phyloP scores from a whole-genome alignment of 2,329 filamentous ascomycete genomes.

The Fusarium nygamai region DNA sequence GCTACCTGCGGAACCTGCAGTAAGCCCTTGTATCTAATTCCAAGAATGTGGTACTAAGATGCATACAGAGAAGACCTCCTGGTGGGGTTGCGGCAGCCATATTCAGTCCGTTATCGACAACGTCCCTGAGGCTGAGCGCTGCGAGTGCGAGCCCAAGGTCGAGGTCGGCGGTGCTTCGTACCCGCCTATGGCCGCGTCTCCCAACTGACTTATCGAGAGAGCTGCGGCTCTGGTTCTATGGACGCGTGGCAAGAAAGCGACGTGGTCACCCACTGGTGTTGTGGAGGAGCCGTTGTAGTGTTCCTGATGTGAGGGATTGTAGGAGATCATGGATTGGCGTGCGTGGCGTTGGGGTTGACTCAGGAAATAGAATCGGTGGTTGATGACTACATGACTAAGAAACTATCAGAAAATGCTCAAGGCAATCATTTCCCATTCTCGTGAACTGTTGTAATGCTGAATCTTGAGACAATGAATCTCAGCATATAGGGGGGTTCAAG shows the following conservation, averaged over 20 bases:
- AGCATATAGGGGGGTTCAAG: background rate
- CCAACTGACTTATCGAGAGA: conserved; percentile 50
- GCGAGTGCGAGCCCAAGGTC: conserved; percentile 72
- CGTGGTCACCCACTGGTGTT: conserved; percentile 45
- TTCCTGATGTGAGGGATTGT: background rate
- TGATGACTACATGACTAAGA: background rate
- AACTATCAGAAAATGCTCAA: background rate
- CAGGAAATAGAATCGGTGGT: background rate
- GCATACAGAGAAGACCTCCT: conserved; percentile 51
- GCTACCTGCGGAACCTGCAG: conserved; percentile 70
- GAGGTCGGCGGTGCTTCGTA: conserved; percentile 69
- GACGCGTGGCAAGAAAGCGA: conserved; percentile 43
- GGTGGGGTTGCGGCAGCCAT: conserved; percentile 74
- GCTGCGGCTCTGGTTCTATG: conserved; percentile 45
- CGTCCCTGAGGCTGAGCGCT: conserved; percentile 68
- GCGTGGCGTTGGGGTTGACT: conserved; percentile 4
- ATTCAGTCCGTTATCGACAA: conserved; percentile 69
- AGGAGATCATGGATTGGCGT: background rate
- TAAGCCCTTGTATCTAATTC: conserved; percentile 52
- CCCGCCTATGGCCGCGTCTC: conserved; percentile 67
- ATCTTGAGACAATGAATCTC: background rate
- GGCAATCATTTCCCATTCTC: background rate
- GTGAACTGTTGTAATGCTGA: background rate
- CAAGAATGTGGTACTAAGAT: background rate
- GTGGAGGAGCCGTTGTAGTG: conserved; percentile 43